Percentiles rank a stretch among this genome's conserved stretches.
Evolutionary conservation across 2,329 filamentous ascomycete species (phyloP).

Genomic region (Lecanicillium sp.): DNA sequence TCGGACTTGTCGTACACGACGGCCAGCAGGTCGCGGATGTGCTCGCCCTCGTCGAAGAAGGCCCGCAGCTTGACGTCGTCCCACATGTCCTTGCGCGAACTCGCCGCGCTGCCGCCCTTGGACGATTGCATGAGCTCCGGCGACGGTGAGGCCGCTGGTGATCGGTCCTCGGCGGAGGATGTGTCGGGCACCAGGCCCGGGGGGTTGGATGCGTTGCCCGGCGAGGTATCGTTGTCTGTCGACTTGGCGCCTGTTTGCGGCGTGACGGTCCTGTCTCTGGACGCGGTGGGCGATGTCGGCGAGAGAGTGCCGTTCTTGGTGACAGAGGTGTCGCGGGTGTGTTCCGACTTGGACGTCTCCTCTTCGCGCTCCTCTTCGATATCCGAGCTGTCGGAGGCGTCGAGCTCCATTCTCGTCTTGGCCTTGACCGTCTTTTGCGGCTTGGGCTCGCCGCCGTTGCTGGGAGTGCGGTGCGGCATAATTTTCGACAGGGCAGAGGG

Average conservation of each 20-base stretch:
- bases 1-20: conserved; percentile 91
- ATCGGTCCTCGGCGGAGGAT: conserved; percentile 62
- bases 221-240: conserved; percentile 43
- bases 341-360: conserved; percentile 8
- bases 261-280: conserved; percentile 25
- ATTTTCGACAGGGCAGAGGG: conserved; percentile 35
- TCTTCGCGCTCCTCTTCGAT: conserved; percentile 8
- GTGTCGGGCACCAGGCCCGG: conserved; percentile 65
- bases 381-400: conserved; percentile 61
- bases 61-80: conserved; percentile 78
- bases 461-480: conserved; percentile 27
- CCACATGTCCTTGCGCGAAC: conserved; percentile 51
- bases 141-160: conserved; percentile 59
- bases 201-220: conserved; percentile 41
- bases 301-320: conserved; percentile 29
- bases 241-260: conserved; percentile 21
- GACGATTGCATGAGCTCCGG: conserved; percentile 50
- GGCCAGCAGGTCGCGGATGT: conserved; percentile 82
- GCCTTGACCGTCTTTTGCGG: conserved; percentile 45
- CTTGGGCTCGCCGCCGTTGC: conserved; percentile 40
- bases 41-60: conserved; percentile 84
- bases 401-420: conserved; percentile 59
- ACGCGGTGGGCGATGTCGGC: background rate
- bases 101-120: conserved; percentile 33
- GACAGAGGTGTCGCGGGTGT: conserved; percentile 23